phyloP scores from a whole-genome alignment of 1,284 basidiomycete genomes.

The Trichosporon sp. region DNA sequence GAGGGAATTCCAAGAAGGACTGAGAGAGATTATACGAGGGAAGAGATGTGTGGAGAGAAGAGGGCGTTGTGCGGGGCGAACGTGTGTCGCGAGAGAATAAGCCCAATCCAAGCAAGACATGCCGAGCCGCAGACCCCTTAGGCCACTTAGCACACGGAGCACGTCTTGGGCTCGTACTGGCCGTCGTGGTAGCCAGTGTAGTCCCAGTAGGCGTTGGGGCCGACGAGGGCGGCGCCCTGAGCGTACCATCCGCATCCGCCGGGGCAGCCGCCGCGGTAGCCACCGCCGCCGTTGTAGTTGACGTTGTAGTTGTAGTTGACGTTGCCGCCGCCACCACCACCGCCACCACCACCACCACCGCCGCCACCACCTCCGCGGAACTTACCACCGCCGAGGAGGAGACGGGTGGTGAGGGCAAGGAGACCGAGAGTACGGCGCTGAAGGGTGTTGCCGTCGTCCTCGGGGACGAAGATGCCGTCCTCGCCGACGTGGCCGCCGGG shows the following conservation, averaged over 20 bases:
- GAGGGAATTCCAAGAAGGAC: slow-evolving; percentile 7
- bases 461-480: slow-evolving; percentile 17
- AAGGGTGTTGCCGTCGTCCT: not conserved
- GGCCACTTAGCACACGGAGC: slow-evolving; percentile 2
- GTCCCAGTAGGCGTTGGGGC: slow-evolving; percentile 16
- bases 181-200: slow-evolving; percentile 17
- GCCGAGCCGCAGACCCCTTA: not conserved
- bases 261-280: not conserved
- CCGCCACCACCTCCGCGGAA: slow-evolving; percentile 4
- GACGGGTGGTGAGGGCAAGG: not conserved
- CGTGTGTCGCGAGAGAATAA: not conserved
- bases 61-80: not conserved
- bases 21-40: not conserved
- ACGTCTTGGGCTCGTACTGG: slow-evolving; percentile 15
- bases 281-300: not conserved
- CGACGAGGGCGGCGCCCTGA: slow-evolving; percentile 12
- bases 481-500: slow-evolving; percentile 12
- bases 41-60: not conserved
- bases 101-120: slow-evolving; percentile 14
- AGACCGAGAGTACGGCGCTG: slow-evolving; percentile 8
- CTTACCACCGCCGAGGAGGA: slow-evolving; percentile 11
- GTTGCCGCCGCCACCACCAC: not conserved
- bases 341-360: slow-evolving; percentile 3
- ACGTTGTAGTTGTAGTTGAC: slow-evolving; percentile 10
- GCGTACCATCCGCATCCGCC: slow-evolving; percentile 18